Evolutionary conservation across 2,329 filamentous ascomycete species (phyloP).

Genomic region (Cercospora sesami): DNA sequence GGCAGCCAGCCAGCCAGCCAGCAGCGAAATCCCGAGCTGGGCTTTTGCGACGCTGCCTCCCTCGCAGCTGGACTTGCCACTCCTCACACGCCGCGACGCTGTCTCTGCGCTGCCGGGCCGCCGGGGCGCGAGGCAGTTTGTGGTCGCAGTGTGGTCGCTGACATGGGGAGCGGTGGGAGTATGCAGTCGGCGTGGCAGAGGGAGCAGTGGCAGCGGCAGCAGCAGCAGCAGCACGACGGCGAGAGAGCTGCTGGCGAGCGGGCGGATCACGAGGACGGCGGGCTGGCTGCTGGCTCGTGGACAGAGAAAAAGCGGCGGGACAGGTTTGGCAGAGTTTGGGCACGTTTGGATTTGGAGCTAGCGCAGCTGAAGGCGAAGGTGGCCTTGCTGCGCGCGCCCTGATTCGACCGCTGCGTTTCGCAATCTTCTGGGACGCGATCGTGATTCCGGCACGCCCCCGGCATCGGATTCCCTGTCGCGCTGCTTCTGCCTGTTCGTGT

Average conservation of each 20-base stretch:
- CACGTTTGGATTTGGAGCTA: background rate
- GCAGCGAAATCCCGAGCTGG: background rate
- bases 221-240: background rate
- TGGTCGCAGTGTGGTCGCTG: background rate
- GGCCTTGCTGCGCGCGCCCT: background rate
- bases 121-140: background rate
- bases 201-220: background rate
- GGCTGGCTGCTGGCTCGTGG: background rate
- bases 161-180: background rate
- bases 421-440: constrained; percentile 3
- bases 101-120: background rate
- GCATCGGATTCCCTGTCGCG: background rate
- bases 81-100: background rate
- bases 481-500: background rate
- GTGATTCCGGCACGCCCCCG: background rate
- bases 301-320: constrained; percentile 4
- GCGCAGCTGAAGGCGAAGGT: background rate
- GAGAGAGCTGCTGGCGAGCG: background rate
- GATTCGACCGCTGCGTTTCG: background rate
- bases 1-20: background rate
- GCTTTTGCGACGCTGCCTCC: background rate
- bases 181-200: background rate
- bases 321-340: background rate
- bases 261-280: background rate
- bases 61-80: background rate